A percentile compares a stretch with the other conserved stretches of the same genome.
phyloP scores from a whole-genome alignment of 202 grass and related monocot genomes.

The Bolboschoenoplectus hybrid region DNA sequence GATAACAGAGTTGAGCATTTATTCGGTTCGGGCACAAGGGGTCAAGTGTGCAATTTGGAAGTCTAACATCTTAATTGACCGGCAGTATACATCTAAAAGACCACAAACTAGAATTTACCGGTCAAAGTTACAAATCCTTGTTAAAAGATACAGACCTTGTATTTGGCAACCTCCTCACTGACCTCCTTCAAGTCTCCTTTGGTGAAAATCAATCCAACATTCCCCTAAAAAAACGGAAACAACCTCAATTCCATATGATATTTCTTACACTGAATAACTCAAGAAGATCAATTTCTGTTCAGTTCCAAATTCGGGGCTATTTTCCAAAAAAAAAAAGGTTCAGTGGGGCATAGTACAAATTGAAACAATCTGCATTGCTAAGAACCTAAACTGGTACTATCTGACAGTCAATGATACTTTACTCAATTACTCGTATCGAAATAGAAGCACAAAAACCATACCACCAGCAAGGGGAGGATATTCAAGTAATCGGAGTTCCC shows the following conservation, averaged over 20 bases:
- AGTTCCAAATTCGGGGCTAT: no score
- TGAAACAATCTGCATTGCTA: no score
- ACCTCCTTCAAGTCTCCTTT: conserved; percentile 95
- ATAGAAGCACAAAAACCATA: conserved; percentile 27
- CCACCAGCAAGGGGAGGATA: conserved; percentile 67
- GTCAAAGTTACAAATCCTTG: not conserved
- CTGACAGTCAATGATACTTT: not conserved
- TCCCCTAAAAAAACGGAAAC: conserved; percentile 48
- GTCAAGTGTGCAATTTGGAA: not conserved
- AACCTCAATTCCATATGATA: not conserved
- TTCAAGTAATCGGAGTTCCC: conserved; percentile 63
- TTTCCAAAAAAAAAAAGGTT: no score
- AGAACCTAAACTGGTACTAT: not conserved
- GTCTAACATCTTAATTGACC: not conserved
- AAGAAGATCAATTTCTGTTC: not conserved
- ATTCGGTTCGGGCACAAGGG: not conserved
- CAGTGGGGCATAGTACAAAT: no score
- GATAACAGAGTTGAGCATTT: not conserved
- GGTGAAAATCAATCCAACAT: conserved; percentile 94
- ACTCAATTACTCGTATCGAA: not conserved
- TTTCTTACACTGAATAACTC: conserved; percentile 3
- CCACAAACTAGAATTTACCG: not conserved
- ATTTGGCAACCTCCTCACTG: conserved; percentile 82
- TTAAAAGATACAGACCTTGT: conserved; percentile 63
- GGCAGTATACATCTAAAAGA: not conserved